Evolutionary conservation across 2,329 filamentous ascomycete species (phyloP).

Genomic region (Penicillium digitatum): DNA sequence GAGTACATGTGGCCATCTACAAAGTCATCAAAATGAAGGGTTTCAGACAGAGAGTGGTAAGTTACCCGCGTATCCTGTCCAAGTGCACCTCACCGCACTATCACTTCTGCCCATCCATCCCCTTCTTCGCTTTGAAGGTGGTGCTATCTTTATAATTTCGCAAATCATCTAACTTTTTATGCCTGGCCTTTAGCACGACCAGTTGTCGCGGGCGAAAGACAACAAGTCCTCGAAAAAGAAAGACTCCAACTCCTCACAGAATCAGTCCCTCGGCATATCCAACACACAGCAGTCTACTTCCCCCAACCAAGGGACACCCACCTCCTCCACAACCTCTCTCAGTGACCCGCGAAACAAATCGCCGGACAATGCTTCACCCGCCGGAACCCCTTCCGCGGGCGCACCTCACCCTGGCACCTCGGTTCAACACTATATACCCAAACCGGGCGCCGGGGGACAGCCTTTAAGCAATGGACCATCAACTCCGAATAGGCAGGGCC

Average conservation of each 20-base stretch:
- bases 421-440: constrained; percentile 39
- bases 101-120: constrained; percentile 25
- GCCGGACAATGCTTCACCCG: constrained; percentile 37
- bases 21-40: constrained; percentile 74
- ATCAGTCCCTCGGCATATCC: constrained; percentile 50
- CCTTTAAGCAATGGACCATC: constrained; percentile 50
- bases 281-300: constrained; percentile 55
- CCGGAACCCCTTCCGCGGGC: constrained; percentile 27
- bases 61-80: constrained; percentile 39
- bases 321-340: constrained; percentile 82
- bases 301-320: constrained; percentile 68
- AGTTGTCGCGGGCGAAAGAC: constrained; percentile 90
- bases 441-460: constrained; percentile 34
- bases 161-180: constrained; percentile 8
- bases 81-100: constrained; percentile 22
- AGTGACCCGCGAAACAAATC: constrained; percentile 83
- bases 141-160: constrained; percentile 3
- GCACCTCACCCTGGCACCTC: constrained; percentile 28
- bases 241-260: constrained; percentile 69
- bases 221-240: constrained; percentile 74
- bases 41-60: constrained; percentile 95
- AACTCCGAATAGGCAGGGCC: constrained; percentile 61
- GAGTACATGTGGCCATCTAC: constrained; percentile 37
- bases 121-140: constrained; percentile 19
- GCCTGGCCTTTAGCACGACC: constrained; percentile 53